Evolutionary conservation across 352 stramenopile species (phyloP), one percentile per base, ranked within the genome.

Genomic region (Pythium sukuiense): DNA sequence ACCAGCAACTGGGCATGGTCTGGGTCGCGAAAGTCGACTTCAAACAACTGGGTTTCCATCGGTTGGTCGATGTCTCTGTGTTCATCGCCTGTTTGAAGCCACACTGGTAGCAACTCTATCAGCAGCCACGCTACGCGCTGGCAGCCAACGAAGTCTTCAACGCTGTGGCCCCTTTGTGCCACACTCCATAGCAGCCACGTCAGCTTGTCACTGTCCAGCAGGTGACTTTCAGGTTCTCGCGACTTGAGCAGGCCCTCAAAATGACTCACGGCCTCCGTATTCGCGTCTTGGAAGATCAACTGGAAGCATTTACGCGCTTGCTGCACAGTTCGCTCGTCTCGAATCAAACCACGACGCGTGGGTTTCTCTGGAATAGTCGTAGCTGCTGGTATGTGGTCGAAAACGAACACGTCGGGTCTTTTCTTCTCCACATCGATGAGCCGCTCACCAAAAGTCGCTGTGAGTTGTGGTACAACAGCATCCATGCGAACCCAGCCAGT

Each of bases 1-100:
- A 67, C 63, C 30, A 82, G 43, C 3, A 82, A 54, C 27, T 72
- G 64, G n/a, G 59, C n/a, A 2, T 78, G 67, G 8, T 76, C 60
- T 0, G 48, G 24, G n/a, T 73, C 60, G 9, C 55, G 13, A 0
- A 53, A 4, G 35, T 78, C 52, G n/a, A 82, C 24, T 8, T 48
- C 12, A 16, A 75, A 26, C 13, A 81, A 7, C 6, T 48, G 27
- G 26, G 32, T 16, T 1, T 2, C 30, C n/a, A 11, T 43, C 2
- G 27, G 13, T 29, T 2, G n/a, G 13, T 33, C n/a, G 27, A 45
- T 14, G 9, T 59, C 41, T 16, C n/a, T n/a, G n/a, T n/a, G n/a
- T n/a, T n/a, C n/a, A n/a, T n/a, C n/a, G n/a, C n/a, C n/a, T n/a
- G n/a, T n/a, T n/a, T n/a, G 39, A n/a, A 70, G 48, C 64, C 64